Base-by-base conservation (phyloP, 1,284 basidiomycete species). In the Trametes hirsuta region DNA sequence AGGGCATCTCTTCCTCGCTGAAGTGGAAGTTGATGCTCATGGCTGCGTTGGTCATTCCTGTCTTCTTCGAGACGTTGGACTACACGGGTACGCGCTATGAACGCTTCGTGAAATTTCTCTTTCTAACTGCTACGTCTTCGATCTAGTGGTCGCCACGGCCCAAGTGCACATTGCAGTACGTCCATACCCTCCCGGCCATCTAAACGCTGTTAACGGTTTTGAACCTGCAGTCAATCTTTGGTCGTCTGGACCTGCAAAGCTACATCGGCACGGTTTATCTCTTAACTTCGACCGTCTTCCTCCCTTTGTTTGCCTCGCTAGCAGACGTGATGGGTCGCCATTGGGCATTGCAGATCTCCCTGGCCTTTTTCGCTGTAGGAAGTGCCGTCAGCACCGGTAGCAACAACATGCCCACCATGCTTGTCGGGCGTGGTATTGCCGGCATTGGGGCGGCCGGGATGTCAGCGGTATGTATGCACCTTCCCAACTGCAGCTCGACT, bases 91-190 rank as follows among this genome's bases (percentile, higher is more conserved):
- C 45, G 70, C 46, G 2, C 6, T 9, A 40, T 3, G 15, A 47
- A 15, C n/a, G 22, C 30, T 30, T 30, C 39, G 1, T 15, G 15
- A 40, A 2, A n/a, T n/a, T 18, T 12, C 25, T 2, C 22, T 10
- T 8, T n/a, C n/a, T 18, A 25, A 21, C 1, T 36, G 35, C 10
- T 4, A 48, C 45, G 41, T 25, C 42, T 30, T 14, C 3, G 40
- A 47, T 18, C 25, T 36, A 82, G 81, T 84, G 2, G 82, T 84
- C 24, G 82, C 82, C 4, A 83, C 81, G n/a, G 80, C 81, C 2
- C 82, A 83, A 61, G 71, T 79, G 22, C 75, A 77, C 35, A 83
- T 83, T 58, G 82, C 81, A 12, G 81, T 82, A 66, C 6, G 66
- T 65, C 6, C 41, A 14, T 14, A 22, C 18, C 22, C 44, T n/a